phyloP scores from a whole-genome alignment of 1,139 yeast species.

The Kodamaea arcana region DNA sequence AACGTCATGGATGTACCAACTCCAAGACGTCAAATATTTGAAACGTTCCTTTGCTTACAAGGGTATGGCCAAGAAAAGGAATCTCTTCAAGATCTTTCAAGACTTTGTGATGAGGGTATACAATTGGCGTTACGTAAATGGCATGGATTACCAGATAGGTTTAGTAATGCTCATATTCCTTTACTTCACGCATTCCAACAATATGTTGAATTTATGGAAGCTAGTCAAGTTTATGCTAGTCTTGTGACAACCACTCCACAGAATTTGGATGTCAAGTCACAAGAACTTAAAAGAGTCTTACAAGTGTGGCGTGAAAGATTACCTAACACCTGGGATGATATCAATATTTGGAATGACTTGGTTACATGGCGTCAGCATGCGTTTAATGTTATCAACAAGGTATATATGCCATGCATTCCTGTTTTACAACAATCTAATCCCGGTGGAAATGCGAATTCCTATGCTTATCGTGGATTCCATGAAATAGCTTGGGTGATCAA shows the following conservation, averaged over 20 bases:
- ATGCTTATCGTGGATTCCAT: slow-evolving; percentile 95
- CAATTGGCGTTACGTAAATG: slow-evolving; percentile 90
- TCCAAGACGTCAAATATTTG: slow-evolving; percentile 92
- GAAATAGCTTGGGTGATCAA: slow-evolving; percentile 99
- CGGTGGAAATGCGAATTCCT: slow-evolving; percentile 75
- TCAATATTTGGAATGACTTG: slow-evolving; percentile 94
- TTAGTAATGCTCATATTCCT: slow-evolving; percentile 85
- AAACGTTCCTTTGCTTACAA: slow-evolving; percentile 87
- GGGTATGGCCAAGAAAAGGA: slow-evolving; percentile 91
- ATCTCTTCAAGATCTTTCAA: slow-evolving; percentile 73
- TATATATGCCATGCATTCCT: slow-evolving; percentile 89
- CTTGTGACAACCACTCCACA: slow-evolving; percentile 87
- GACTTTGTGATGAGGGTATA: slow-evolving; percentile 92
- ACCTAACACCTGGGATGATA: slow-evolving; percentile 97
- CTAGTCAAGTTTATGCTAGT: slow-evolving; percentile 89
- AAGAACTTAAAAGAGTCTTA: slow-evolving; percentile 86
- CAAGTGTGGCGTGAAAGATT: slow-evolving; percentile 98
- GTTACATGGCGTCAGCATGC: slow-evolving; percentile 99
- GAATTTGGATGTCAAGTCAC: slow-evolving; percentile 86
- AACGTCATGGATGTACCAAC: slow-evolving; percentile 99
- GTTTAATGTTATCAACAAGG: slow-evolving; percentile 92
- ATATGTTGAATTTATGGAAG: slow-evolving; percentile 96
- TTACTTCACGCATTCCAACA: slow-evolving; percentile 93
- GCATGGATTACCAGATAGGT: slow-evolving; percentile 80
- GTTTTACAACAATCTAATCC: slow-evolving; percentile 73